Base-by-base conservation (phyloP, 1,139 yeast species). In the Magnusiomyces tetraspermus region DNA sequence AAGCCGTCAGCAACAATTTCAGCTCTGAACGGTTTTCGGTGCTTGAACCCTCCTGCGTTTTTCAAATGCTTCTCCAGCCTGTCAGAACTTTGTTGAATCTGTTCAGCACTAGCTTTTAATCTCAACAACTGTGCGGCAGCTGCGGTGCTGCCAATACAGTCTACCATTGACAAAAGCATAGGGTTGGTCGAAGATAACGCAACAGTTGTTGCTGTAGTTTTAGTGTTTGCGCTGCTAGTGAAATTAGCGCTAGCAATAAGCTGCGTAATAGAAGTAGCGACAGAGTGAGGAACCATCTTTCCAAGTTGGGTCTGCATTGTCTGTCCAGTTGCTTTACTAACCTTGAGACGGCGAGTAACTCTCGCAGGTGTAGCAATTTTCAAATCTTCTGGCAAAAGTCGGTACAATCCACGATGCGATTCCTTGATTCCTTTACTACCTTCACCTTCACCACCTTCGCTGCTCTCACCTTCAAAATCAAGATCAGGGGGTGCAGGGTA, bases 401-500 rank as follows among this genome's bases (percentile, higher is more conserved):
- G 22, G 24, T 19, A 38, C 15, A 38, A 15, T 6, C 42, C 42
- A 19, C 42, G 42, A 10, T 38, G 42, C 24, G 22, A 19, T 5
- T 38, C 42, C 42, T 38, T 38, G 24, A 38, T 5, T n/a, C n/a
- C n/a, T n/a, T n/a, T 17, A 36, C 31, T 4, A 22, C 28, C 33
- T 15, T 24, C 15, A 26, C 42, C 31, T 21, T 22, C 31, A n/a
- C n/a, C 15, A 11, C 24, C n/a, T n/a, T n/a, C n/a, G n/a, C n/a
- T 44, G 15, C 21, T 45, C 11, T 26, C 36, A 15, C 26, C 23
- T 8, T 26, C 43, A 28, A 37, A 47, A 30, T 24, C 36, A 28
- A 48, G 51, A 2, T 43, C 46, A 10, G 57, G 57, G 2, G 48
- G 52, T 15, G 74, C 75, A 0, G 97, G 97, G 5, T 82, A 82